phyloP scores from a whole-genome alignment of 2,329 filamentous ascomycete species.

The Alternaria sp. region DNA sequence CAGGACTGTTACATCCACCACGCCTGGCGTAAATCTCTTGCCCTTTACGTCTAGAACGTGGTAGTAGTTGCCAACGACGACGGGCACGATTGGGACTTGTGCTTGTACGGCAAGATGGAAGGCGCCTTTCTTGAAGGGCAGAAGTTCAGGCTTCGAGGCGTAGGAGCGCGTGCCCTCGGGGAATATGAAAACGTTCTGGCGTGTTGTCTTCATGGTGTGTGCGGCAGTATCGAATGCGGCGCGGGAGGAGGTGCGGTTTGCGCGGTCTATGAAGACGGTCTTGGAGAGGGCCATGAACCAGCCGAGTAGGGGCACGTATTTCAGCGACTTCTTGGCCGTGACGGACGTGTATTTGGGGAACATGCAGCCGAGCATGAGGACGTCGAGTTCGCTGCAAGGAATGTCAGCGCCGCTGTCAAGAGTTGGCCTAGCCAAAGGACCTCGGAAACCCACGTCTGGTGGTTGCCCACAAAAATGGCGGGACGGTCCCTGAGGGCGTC shows the following conservation, averaged over 20 bases:
- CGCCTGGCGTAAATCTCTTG: conserved; percentile 51
- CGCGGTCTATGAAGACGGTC: conserved; percentile 93
- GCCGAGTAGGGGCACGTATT: conserved; percentile 81
- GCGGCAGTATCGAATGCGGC: conserved; percentile 86
- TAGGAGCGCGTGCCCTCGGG: conserved; percentile 94
- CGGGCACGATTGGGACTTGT: conserved; percentile 88
- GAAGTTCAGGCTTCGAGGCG: conserved; percentile 75
- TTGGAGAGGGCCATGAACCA: conserved; percentile 91
- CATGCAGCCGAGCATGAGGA: conserved; percentile 85
- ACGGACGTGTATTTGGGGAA: conserved; percentile 93
- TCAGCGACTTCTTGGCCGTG: conserved; percentile 87
- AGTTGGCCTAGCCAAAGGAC: background rate
- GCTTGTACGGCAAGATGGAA: conserved; percentile 96
- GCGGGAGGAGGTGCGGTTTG: conserved; percentile 80
- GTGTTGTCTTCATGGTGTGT: conserved; percentile 72
- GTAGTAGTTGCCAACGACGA: conserved; percentile 62
- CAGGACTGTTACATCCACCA: conserved; percentile 61
- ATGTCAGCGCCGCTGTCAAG: conserved; percentile 20
- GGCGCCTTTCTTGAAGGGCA: conserved; percentile 99
- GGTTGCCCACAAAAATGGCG: conserved; percentile 91
- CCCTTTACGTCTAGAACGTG: conserved; percentile 56
- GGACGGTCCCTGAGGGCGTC: conserved; percentile 62
- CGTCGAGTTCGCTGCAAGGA: conserved; percentile 74
- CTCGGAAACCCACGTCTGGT: conserved; percentile 70
- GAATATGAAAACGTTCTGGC: conserved; percentile 80